These are phyloP conservation scores for Coleophoma eucalyptorum DNA, from an alignment of 2,329 filamentous ascomycete genomes.

Conservation along the genomic window DNA sequence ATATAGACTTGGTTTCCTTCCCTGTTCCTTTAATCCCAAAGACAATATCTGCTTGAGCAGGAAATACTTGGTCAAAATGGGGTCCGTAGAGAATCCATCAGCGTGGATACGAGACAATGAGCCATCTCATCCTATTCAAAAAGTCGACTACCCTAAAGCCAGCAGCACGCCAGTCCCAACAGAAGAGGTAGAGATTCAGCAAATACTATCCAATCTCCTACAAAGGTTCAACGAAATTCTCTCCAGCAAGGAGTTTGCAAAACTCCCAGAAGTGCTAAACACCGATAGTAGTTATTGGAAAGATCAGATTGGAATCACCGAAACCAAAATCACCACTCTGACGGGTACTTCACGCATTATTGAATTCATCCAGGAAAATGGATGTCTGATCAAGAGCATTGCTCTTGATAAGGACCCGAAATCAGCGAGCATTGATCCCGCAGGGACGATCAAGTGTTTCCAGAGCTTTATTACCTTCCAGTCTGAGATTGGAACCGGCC, in stretches of 20 bases:
- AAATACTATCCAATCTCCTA: not conserved
- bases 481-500: slow-evolving; percentile 46
- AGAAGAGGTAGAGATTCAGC: not conserved
- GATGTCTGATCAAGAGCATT: not conserved
- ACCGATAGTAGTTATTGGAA: not conserved
- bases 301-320: not conserved
- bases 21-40: too few relatives aligned
- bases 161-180: not conserved
- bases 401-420: not conserved
- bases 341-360: not conserved
- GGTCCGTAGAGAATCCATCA: not conserved
- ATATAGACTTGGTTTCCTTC: too few relatives aligned
- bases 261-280: not conserved
- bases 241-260: not conserved
- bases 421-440: not conserved
- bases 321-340: not conserved
- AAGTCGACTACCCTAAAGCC: not conserved
- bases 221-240: not conserved
- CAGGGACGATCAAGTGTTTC: slow-evolving; percentile 23
- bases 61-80: not conserved
- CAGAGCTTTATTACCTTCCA: slow-evolving; percentile 49
- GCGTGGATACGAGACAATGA: not conserved
- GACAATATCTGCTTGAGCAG: too few relatives aligned
- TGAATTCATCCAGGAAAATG: not conserved
- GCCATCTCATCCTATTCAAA: not conserved